phyloP scores from a whole-genome alignment of 495 filamentous ascomycete species.

The Lasiosphaeria miniovina region DNA sequence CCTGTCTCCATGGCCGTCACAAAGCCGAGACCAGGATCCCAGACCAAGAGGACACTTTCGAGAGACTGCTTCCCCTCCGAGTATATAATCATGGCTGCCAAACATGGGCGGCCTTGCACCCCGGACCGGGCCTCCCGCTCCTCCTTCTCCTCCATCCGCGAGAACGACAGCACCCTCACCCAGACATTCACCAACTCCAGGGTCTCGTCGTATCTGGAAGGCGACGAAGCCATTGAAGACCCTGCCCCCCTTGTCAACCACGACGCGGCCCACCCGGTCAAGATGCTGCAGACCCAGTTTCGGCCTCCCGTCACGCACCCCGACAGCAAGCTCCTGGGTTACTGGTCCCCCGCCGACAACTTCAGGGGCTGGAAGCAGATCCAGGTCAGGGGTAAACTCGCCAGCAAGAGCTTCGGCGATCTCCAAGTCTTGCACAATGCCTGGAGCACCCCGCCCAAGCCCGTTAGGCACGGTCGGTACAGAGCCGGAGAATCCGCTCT shows the following conservation, averaged over 20 bases:
- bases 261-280: slow-evolving; percentile 15
- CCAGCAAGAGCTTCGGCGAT: slow-evolving; percentile 72
- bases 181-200: slow-evolving; percentile 72
- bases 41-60: slow-evolving; percentile 6
- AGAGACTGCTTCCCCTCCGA: slow-evolving; percentile 21
- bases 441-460: slow-evolving; percentile 43
- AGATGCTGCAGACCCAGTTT: slow-evolving; percentile 44
- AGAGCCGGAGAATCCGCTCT: slow-evolving; percentile 46
- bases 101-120: slow-evolving; percentile 17
- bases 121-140: slow-evolving; percentile 46
- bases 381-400: slow-evolving; percentile 58
- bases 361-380: slow-evolving; percentile 74
- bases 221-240: slow-evolving; percentile 47
- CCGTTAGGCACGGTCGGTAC: slow-evolving; percentile 25
- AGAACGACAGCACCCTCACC: slow-evolving; percentile 52
- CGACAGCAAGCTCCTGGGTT: slow-evolving; percentile 50
- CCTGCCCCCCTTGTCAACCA: slow-evolving; percentile 19
- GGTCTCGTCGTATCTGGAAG: slow-evolving; percentile 51
- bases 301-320: slow-evolving; percentile 44
- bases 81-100: slow-evolving; percentile 31
- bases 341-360: slow-evolving; percentile 68
- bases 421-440: slow-evolving; percentile 57
- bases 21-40: slow-evolving; percentile 23
- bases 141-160: slow-evolving; percentile 57
- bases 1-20: slow-evolving; percentile 26